Conservation (phyloP, 2,329 filamentous ascomycete species). For the Sporothrix humicola region DNA sequence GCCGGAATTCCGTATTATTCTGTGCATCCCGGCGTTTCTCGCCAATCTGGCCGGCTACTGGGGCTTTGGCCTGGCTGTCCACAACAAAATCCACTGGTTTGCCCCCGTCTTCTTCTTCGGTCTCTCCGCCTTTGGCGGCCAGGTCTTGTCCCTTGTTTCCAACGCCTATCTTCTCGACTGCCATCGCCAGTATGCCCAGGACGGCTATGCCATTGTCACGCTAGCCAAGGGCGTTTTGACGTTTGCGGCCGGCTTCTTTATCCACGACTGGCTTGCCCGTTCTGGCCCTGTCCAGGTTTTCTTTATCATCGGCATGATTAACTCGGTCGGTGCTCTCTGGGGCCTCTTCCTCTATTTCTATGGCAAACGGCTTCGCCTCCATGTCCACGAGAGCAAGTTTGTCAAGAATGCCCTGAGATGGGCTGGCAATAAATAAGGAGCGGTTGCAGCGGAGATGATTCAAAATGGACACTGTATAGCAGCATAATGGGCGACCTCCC, state of each 20-base stretch:
- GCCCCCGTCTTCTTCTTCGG: constrained; percentile 32
- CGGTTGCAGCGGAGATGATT: no score
- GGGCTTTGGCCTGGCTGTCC: constrained; percentile 44
- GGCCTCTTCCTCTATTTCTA: constrained; percentile 23
- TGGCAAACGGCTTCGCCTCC: constrained; percentile 17
- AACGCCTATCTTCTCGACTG: constrained; percentile 29
- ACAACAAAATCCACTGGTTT: constrained; percentile 38
- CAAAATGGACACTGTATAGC: no score
- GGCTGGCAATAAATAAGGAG: constrained; percentile 2
- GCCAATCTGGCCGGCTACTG: constrained; percentile 47
- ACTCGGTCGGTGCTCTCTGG: constrained; percentile 23
- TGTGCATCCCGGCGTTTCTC: constrained; percentile 44
- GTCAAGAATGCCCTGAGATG: constrained; percentile 8
- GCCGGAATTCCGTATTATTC: constrained; percentile 52
- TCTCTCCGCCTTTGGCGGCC: constrained; percentile 13
- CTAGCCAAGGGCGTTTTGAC: constrained; percentile 23
- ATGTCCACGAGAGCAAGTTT: constrained; percentile 11
- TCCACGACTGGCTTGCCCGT: constrained; percentile 23
- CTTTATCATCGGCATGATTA: constrained; percentile 22
- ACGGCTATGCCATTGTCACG: constrained; percentile 23
- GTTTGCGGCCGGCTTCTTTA: constrained; percentile 19
- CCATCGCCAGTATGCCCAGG: constrained; percentile 21
- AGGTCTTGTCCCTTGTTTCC: constrained; percentile 24
- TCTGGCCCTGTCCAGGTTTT: constrained; percentile 21
- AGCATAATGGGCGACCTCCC: no score